Evolutionary conservation across 83 land plant species (phyloP).

Genomic region (Picea engelmannii): DNA sequence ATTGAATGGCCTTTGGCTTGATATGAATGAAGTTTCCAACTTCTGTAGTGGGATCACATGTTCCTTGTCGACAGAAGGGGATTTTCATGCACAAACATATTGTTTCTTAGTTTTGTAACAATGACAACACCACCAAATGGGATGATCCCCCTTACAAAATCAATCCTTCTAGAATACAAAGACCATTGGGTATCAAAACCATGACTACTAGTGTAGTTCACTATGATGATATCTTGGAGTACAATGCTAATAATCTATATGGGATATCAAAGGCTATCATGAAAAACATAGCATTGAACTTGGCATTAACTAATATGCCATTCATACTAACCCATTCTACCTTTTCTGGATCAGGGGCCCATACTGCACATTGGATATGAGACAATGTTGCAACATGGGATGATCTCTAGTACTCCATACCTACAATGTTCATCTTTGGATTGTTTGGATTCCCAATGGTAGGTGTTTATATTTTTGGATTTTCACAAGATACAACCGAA

Average conservation of each 20-base stretch:
- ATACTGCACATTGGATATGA: slow-evolving; percentile 90
- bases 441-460: slow-evolving; percentile 69
- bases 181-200: slow-evolving; percentile 52
- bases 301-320: slow-evolving; percentile 34
- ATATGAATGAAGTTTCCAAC: slow-evolving; percentile 96
- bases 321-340: slow-evolving; percentile 81
- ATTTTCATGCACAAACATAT: too few species aligned
- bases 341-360: slow-evolving; percentile 73
- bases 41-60: too few species aligned
- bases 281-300: slow-evolving; percentile 61
- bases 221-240: too few species aligned
- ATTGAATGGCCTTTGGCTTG: slow-evolving; percentile 90
- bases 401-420: slow-evolving; percentile 73
- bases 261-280: too few species aligned
- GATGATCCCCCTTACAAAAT: too few species aligned
- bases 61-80: too few species aligned
- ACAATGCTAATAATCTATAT: slow-evolving; percentile 72
- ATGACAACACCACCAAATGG: too few species aligned
- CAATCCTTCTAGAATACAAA: slow-evolving; percentile 34
- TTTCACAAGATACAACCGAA: slow-evolving; percentile 51
- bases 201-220: too few species aligned
- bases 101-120: slow-evolving; percentile 39
- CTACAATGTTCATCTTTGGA: slow-evolving; percentile 65
- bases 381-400: too few species aligned
- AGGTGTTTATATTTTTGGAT: slow-evolving; percentile 88